Evolutionary conservation across 108 stramenopile genomes (phyloP).

Genomic region (Bacterosira constricta): DNA sequence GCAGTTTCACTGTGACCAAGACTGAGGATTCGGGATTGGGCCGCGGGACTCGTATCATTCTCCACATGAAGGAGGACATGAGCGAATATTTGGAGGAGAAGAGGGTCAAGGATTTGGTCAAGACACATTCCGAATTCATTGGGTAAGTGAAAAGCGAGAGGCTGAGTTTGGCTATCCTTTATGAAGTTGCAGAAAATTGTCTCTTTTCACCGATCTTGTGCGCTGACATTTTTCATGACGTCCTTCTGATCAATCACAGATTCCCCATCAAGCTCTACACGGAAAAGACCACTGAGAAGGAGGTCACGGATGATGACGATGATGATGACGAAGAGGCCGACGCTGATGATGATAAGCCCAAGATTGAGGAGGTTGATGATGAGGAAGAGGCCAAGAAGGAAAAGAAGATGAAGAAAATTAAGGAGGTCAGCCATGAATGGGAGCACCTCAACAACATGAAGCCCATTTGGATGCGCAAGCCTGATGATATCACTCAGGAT

Average conservation of each 20-base stretch:
- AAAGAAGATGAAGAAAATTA: constrained; percentile 99
- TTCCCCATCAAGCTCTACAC: constrained; percentile 99
- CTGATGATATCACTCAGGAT: constrained; percentile 98
- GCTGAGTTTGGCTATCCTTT: no score
- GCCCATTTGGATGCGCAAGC: constrained; percentile 99
- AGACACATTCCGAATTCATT: constrained; percentile 99
- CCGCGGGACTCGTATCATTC: constrained; percentile 98
- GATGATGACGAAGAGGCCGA: constrained; percentile 97
- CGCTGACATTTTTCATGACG: neutral
- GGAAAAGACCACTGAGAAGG: constrained; percentile 99
- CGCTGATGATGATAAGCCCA: constrained; percentile 91
- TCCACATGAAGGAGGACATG: constrained; percentile 99
- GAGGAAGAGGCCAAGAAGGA: constrained; percentile 97
- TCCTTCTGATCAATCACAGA: no score
- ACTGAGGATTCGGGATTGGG: constrained; percentile 79
- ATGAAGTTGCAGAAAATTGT: no score
- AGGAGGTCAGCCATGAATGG: constrained; percentile 99
- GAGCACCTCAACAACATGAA: constrained; percentile 99
- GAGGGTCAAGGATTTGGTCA: constrained; percentile 98
- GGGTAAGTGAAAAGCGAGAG: no score
- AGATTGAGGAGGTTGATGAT: constrained; percentile 97
- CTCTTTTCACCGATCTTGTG: no score
- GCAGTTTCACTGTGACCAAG: constrained; percentile 94
- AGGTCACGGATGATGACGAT: constrained; percentile 99
- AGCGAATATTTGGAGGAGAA: constrained; percentile 99